Conservation (phyloP, 2,329 filamentous ascomycete species). For the Phialophora tarda region DNA sequence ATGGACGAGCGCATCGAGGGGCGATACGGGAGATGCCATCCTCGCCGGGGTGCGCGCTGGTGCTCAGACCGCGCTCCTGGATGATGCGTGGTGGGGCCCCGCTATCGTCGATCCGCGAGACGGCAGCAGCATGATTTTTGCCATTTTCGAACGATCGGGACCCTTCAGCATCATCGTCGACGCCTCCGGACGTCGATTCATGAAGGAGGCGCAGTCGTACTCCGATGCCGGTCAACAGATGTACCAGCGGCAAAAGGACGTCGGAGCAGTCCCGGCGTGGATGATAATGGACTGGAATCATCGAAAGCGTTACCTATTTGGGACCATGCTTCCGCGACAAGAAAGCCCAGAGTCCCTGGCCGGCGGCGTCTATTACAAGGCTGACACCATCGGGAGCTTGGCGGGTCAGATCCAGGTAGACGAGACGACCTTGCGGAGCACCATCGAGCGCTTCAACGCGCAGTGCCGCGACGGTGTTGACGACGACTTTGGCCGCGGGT, state of each 20-base stretch:
- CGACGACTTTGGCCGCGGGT: constrained; percentile 45
- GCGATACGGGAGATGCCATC: constrained; percentile 38
- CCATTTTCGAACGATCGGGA: constrained; percentile 26
- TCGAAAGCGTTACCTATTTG: constrained; percentile 19
- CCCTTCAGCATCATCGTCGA: constrained; percentile 27
- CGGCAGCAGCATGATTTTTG: constrained; percentile 12
- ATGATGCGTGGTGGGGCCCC: constrained; percentile 7
- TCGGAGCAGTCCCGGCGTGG: constrained; percentile 18
- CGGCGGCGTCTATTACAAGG: too few relatives aligned
- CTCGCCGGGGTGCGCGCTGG: constrained; percentile 13
- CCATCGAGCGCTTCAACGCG: constrained; percentile 12
- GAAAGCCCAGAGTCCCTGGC: too few relatives aligned
- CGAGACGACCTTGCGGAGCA: too few relatives aligned
- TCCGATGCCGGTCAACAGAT: constrained; percentile 21
- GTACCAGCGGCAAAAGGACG: constrained; percentile 15
- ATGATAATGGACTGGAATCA: constrained; percentile 29
- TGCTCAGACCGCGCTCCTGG: constrained; percentile 7
- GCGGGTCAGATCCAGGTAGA: too few relatives aligned
- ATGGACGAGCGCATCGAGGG: constrained; percentile 37
- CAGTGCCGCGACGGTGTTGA: constrained; percentile 41
- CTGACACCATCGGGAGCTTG: too few relatives aligned
- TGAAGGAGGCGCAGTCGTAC: constrained; percentile 27
- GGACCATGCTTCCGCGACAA: background rate
- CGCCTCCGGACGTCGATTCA: constrained; percentile 21
- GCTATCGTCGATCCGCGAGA: constrained; percentile 22